phyloP scores from a whole-genome alignment of 2,329 filamentous ascomycete species.

The Clathrospora elynae region DNA sequence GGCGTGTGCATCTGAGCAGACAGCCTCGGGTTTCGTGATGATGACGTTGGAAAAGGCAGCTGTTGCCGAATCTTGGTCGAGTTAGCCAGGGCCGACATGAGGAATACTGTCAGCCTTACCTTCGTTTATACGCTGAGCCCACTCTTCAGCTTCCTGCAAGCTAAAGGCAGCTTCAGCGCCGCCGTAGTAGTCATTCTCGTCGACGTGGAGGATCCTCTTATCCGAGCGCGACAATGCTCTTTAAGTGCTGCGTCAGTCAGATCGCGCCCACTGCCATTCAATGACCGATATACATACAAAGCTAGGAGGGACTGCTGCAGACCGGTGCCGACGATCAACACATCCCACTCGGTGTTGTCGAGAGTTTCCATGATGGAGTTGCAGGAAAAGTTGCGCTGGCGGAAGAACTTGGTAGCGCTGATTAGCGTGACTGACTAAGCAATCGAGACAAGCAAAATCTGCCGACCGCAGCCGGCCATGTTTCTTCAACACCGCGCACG shows the following conservation, averaged over 20 bases:
- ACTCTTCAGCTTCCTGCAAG: conserved; percentile 78
- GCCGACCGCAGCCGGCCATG: conserved; percentile 9
- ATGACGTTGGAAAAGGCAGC: conserved; percentile 40
- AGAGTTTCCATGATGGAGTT: conserved; percentile 55
- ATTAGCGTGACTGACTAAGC: conserved; percentile 43
- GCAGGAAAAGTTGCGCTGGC: conserved; percentile 23
- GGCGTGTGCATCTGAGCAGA: conserved; percentile 24
- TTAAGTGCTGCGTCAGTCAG: conserved; percentile 73
- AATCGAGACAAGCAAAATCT: conserved; percentile 29
- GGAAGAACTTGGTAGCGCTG: conserved; percentile 29
- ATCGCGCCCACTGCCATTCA: conserved; percentile 49
- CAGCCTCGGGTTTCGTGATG: conserved; percentile 37
- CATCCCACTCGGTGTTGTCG: conserved; percentile 57
- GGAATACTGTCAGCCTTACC: conserved; percentile 28
- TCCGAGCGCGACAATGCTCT: conserved; percentile 91
- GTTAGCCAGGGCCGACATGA: conserved; percentile 11
- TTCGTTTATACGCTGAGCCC: conserved; percentile 60
- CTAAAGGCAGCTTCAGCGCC: conserved; percentile 83
- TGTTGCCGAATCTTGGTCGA: conserved; percentile 16
- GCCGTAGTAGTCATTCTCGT: conserved; percentile 87
- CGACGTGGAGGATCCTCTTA: conserved; percentile 89
- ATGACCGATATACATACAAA: conserved; percentile 51
- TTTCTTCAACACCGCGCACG: conserved; percentile 43
- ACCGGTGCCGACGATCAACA: conserved; percentile 59
- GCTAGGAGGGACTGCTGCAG: conserved; percentile 60